Conservation (phyloP, 2,329 filamentous ascomycete species). For the Exserohilum rostratum region DNA sequence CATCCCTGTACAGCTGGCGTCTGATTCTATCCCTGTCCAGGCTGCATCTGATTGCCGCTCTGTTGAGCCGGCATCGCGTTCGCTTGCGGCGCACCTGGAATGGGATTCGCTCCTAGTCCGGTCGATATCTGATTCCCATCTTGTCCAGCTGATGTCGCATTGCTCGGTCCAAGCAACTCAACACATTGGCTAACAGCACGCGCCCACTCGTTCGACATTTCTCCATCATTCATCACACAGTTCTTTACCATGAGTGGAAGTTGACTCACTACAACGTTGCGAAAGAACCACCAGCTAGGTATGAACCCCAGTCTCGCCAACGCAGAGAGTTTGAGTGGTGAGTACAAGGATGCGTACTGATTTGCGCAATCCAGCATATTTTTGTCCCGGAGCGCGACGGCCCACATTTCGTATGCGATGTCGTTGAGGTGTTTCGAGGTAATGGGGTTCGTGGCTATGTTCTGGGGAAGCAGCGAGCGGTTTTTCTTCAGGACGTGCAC, state of each 20-base stretch:
- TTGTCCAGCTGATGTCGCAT: too few relatives aligned
- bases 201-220: conserved; percentile 13
- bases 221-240: conserved; percentile 12
- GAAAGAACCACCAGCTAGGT: conserved; percentile 31
- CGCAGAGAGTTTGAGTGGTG: conserved; percentile 16
- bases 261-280: background rate
- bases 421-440: conserved; percentile 8
- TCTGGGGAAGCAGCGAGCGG: background rate
- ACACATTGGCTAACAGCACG: conserved; percentile 2
- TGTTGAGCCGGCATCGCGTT: too few relatives aligned
- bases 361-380: conserved; percentile 8
- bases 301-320: conserved; percentile 28
- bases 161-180: background rate
- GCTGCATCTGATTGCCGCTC: too few relatives aligned
- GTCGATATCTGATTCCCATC: too few relatives aligned
- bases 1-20: too few relatives aligned
- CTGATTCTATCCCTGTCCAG: too few relatives aligned
- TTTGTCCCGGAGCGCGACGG: conserved; percentile 10
- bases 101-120: too few relatives aligned
- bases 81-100: too few relatives aligned
- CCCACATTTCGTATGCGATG: conserved; percentile 23
- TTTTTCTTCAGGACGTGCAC: background rate
- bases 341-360: conserved; percentile 15
- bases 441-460: background rate
- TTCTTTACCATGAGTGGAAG: too few relatives aligned